Conservation (phyloP, 2,329 filamentous ascomycete species). For the Remersonia thermophila region DNA sequence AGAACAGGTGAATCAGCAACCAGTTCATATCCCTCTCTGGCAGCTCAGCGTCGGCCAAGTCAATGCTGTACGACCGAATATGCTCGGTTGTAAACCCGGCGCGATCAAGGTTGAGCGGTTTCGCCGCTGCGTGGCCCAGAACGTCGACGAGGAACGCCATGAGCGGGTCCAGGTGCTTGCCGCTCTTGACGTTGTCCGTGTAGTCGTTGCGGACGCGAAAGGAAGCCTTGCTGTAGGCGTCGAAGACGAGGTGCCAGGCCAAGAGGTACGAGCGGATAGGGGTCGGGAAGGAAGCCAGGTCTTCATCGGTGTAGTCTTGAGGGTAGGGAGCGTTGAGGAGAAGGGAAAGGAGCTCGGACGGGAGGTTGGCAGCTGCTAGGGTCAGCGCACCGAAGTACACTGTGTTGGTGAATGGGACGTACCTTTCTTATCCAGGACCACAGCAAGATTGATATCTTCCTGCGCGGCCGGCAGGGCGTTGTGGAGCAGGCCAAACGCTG, state of each 20-base stretch:
- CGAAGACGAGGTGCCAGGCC: constrained; percentile 82
- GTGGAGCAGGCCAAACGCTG: constrained; percentile 71
- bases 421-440: constrained; percentile 55
- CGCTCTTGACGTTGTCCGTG: constrained; percentile 62
- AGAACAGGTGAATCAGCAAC: constrained; percentile 78
- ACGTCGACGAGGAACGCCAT: constrained; percentile 75
- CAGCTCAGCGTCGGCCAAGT: constrained; percentile 41
- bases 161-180: constrained; percentile 54
- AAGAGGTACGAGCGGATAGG: constrained; percentile 68
- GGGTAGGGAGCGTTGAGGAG: constrained; percentile 66
- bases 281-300: constrained; percentile 56
- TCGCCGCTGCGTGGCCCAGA: constrained; percentile 64
- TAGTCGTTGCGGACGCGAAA: constrained; percentile 77
- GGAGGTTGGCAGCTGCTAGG: constrained; percentile 49
- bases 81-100: constrained; percentile 46
- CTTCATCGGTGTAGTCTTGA: constrained; percentile 51
- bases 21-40: constrained; percentile 67
- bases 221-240: constrained; percentile 66
- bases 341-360: constrained; percentile 74
- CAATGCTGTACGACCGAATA: constrained; percentile 42
- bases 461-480: constrained; percentile 66
- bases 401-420: constrained; percentile 8
- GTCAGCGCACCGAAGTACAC: constrained; percentile 9
- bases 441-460: constrained; percentile 70
- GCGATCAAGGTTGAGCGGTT: constrained; percentile 61